Evolutionary conservation across 768 basidiomycete species (phyloP), one percentile per base, ranked within the genome.

Genomic region (Termitomyces sp.): DNA sequence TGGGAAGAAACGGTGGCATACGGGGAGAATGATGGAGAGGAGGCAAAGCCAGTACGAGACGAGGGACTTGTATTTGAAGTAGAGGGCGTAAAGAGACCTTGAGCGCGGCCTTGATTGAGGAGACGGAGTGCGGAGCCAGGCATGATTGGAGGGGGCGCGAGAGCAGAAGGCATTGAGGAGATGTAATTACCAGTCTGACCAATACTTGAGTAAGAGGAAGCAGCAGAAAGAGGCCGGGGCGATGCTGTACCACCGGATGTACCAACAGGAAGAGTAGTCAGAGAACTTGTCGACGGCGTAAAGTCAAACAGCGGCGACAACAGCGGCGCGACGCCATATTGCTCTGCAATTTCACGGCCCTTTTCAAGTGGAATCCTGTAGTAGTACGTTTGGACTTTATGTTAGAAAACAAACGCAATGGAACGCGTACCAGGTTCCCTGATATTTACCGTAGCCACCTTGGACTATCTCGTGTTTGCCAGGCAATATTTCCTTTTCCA

Each of bases 401-500:
- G n/a, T n/a, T 26, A 52, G 52, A 32, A n/a, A n/a, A n/a, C n/a
- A n/a, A n/a, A 19, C 54, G 40, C 24, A 38, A 8, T 17, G 24
- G 56, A n/a, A 52, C 53, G 65, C 85, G 66, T 65, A 96, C 96
- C 97, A 99, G 54, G 96, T 98, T 60, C 97, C 97, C 70, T 99
- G 97, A 69, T 98, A 99, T 75, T 98, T 96, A 24, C 97, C 97
- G 68, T 98, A 98, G 30, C 97, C 97, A 38, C 97, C 97, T 70
- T 98, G 97, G 5, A 99, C 93, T 69, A 98, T 98, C 71, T 99
- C 96, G 70, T 97, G 93, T 71, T 89, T 88, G 45, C 93, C 94
- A 54, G 90, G 89, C 42, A 95, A 80, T 59, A 99, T 93, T 74
- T 99, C 96, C 70, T 95, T 97, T 78, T 98, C 90, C 14, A 93